These are phyloP conservation scores for Escallonia rubra DNA, from an alignment of 129 eudicot species.

Conservation along the genomic window DNA sequence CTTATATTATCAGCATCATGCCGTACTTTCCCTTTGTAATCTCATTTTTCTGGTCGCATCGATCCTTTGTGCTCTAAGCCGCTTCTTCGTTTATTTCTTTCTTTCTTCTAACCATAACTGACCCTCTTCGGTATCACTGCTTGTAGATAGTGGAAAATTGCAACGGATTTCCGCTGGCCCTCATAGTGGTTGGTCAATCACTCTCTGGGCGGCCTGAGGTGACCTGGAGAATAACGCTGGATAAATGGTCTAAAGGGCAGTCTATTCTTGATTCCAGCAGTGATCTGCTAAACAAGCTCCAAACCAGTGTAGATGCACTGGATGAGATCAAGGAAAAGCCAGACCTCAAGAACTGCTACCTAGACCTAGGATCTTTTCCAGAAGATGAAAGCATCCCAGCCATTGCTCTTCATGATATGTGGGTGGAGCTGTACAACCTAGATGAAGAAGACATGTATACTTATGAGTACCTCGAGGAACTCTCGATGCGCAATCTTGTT, in stretches of 20 bases:
- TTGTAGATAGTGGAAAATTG: slow-evolving; percentile 35
- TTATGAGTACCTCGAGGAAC: slow-evolving; percentile 15
- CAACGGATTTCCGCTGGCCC: no score
- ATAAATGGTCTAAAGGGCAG: slow-evolving; percentile 13
- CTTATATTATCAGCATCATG: no score
- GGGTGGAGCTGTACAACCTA: slow-evolving; percentile 35
- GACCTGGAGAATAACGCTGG: slow-evolving; percentile 21
- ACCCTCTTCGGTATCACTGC: not conserved
- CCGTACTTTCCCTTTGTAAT: no score
- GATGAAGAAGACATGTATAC: slow-evolving; percentile 27
- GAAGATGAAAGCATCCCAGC: slow-evolving; percentile 43
- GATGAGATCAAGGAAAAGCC: slow-evolving; percentile 6
- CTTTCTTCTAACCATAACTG: no score
- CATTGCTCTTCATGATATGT: slow-evolving; percentile 34
- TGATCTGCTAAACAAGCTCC: slow-evolving; percentile 14
- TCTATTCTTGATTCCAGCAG: slow-evolving; percentile 25
- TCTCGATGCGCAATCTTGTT: slow-evolving; percentile 29
- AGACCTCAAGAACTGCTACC: slow-evolving; percentile 18
- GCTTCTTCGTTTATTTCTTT: no score
- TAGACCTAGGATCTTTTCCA: slow-evolving; percentile 44
- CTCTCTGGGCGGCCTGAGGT: slow-evolving; percentile 19
- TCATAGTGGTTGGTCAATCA: slow-evolving; percentile 37
- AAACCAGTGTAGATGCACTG: slow-evolving; percentile 33
- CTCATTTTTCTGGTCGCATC: no score
- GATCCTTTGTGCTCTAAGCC: no score